These are phyloP conservation scores for Selaginella moellendorffii DNA, from an alignment of 75 land plant species.

Conservation along the genomic window DNA sequence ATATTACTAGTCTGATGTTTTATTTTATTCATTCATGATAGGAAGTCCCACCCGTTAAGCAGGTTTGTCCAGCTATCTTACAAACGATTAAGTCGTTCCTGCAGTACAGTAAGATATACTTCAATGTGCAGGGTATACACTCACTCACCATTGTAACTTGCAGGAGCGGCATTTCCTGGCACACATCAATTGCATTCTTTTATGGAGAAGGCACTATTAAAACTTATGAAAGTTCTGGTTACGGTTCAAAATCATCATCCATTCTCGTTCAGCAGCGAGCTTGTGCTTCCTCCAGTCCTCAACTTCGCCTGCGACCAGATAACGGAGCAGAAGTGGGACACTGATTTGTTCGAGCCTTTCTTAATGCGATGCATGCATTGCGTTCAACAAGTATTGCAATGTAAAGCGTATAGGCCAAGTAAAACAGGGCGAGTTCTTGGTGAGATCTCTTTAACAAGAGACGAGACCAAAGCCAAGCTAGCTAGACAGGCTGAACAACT, in stretches of 20 bases:
- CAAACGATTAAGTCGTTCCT: constrained; percentile 69
- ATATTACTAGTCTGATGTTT: not conserved
- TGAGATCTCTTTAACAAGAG: constrained; percentile 37
- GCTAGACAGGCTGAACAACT: constrained; percentile 44
- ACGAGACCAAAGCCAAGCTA: constrained; percentile 57
- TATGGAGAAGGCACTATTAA: constrained; percentile 55
- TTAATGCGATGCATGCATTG: constrained; percentile 84
- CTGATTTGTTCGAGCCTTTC: constrained; percentile 51
- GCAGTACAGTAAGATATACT: constrained; percentile 66
- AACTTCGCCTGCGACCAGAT: constrained; percentile 74
- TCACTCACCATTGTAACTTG: constrained; percentile 7
- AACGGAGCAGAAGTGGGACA: constrained; percentile 43
- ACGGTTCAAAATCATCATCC: constrained; percentile 71
- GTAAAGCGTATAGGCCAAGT: constrained; percentile 66
- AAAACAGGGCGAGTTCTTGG: constrained; percentile 61
- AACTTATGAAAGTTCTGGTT: constrained; percentile 70
- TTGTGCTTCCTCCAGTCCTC: constrained; percentile 54
- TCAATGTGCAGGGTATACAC: not conserved
- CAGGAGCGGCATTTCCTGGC: constrained; percentile 62
- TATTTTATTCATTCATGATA: constrained; percentile 10
- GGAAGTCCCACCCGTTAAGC: constrained; percentile 80
- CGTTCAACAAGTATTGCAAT: constrained; percentile 63
- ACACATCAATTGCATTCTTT: constrained; percentile 40
- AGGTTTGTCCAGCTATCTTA: constrained; percentile 66
- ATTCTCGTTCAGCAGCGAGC: constrained; percentile 71